Base-by-base conservation (phyloP, 805 yeast species). In the Wickerhamomyces strasburgensis region DNA sequence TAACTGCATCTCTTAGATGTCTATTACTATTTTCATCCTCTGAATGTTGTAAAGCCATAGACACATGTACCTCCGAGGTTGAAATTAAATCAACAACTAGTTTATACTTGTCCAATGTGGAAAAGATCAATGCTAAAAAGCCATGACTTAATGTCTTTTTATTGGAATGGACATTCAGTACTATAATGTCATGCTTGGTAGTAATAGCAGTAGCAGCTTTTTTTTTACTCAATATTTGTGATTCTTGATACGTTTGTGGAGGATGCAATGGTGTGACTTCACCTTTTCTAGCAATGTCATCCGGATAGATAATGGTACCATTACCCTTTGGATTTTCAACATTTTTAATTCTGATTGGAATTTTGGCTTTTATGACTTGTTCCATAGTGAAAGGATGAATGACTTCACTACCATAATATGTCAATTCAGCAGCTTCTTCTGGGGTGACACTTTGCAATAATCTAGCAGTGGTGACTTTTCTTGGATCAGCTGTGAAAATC, bases 341-440 rank as follows among this genome's bases (percentile, higher is more conserved):
- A 61, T 93, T 93, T 62, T 93, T 93, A 54, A 93, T 93, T 57
- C 97, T 78, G 58, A 93, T 93, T 32, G 98, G 98, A 57, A 93
- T 93, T 57, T 82, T 85, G 17, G 97, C 97, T 50, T 80, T 78
- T 52, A 93, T 93, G 40, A 90, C 98, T 67, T 93, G 98, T 65
- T 90, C 98, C 98, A 93, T 93, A 16, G 98, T 93, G 69, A 93
- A 89, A 3, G 98, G 98, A 57, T 93, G 98, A 51, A 93, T 93
- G 48, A 93, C 98, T 65, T 93, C 98, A 3, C 94, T 82, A 31
- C 98, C 98, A 57, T 93, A 93, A 63, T 93, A 93, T 1, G 98
- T 93, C 60, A 93, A 75, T 66, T 93, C 98, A 0, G 98, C 93
- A 5, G 98, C 98, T 66, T 93, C 98, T 57, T 93, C 98, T 4